These are phyloP conservation scores for Clarireedia monteithiana DNA, from an alignment of 2,329 filamentous ascomycete species.

Conservation along the genomic window DNA sequence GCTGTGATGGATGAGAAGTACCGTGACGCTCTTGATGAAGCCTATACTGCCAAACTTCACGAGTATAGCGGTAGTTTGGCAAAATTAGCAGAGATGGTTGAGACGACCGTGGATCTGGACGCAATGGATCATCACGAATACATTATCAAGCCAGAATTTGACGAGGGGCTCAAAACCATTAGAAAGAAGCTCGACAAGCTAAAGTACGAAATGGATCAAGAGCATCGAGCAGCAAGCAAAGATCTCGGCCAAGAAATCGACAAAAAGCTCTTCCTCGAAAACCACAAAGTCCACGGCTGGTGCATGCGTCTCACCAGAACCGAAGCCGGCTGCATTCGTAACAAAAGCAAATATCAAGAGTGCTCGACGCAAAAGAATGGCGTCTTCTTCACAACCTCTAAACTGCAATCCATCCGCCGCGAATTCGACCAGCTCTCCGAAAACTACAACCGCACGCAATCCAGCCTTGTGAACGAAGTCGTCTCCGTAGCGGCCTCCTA, in stretches of 20 bases:
- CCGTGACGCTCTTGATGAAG: slow-evolving; percentile 73
- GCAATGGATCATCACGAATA: slow-evolving; percentile 96
- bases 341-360: slow-evolving; percentile 84
- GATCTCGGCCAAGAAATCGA: slow-evolving; percentile 90
- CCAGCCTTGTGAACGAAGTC: slow-evolving; percentile 83
- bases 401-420: slow-evolving; percentile 69
- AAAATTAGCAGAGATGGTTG: slow-evolving; percentile 94
- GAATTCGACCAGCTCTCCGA: slow-evolving; percentile 92
- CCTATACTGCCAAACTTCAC: slow-evolving; percentile 78
- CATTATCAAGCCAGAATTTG: slow-evolving; percentile 97
- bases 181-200: slow-evolving; percentile 84
- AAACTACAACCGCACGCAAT: slow-evolving; percentile 92
- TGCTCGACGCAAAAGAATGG: slow-evolving; percentile 98
- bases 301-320: slow-evolving; percentile 89
- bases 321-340: slow-evolving; percentile 88
- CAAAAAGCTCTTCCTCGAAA: slow-evolving; percentile 97
- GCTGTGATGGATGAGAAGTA: slow-evolving; percentile 94
- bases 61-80: slow-evolving; percentile 70
- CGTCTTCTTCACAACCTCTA: slow-evolving; percentile 91
- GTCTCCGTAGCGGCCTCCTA: slow-evolving; percentile 92
- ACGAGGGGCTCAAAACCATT: slow-evolving; percentile 81
- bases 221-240: slow-evolving; percentile 67
- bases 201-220: slow-evolving; percentile 71
- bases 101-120: slow-evolving; percentile 93
- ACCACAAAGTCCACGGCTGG: slow-evolving; percentile 92